Evolutionary conservation across 2,329 filamentous ascomycete species (phyloP).

Genomic region (Allantophomopsis lycopodina): DNA sequence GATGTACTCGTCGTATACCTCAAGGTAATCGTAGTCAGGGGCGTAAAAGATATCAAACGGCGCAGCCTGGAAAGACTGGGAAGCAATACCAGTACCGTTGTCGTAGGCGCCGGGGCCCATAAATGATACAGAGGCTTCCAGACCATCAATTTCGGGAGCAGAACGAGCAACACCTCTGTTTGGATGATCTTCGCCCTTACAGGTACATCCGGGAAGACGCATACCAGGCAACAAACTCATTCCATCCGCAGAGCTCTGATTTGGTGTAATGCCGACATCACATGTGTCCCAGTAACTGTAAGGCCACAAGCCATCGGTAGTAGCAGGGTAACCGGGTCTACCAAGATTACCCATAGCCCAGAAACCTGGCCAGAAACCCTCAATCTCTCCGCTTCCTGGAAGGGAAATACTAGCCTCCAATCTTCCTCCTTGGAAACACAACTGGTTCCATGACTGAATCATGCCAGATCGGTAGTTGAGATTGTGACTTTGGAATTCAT

Average conservation of each 20-base stretch:
- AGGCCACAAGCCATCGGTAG: conserved; percentile 61
- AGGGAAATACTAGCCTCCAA: conserved; percentile 59
- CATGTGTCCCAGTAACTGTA: conserved; percentile 59
- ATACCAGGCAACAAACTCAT: conserved; percentile 56
- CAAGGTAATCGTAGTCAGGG: conserved; percentile 49
- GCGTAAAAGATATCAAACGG: conserved; percentile 61
- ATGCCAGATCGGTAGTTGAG: conserved; percentile 59
- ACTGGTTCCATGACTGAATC: conserved; percentile 61
- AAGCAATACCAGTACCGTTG: conserved; percentile 44
- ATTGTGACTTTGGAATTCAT: conserved; percentile 49
- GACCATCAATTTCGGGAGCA: conserved; percentile 58
- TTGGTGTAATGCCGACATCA: conserved; percentile 57
- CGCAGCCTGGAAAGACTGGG: conserved; percentile 53
- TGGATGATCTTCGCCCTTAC: conserved; percentile 49
- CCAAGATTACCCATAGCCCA: conserved; percentile 66
- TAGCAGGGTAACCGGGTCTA: conserved; percentile 53
- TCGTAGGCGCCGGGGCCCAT: conserved; percentile 25
- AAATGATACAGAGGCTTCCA: conserved; percentile 45
- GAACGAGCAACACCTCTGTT: conserved; percentile 49
- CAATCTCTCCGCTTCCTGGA: conserved; percentile 49
- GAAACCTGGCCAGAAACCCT: conserved; percentile 64
- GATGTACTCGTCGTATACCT: conserved; percentile 45
- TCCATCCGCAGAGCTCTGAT: conserved; percentile 55
- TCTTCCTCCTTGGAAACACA: conserved; percentile 60
- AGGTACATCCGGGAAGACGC: conserved; percentile 56